Evolutionary conservation across 1,139 yeast species (phyloP).

Genomic region (Blastobotrys petasosporus): DNA sequence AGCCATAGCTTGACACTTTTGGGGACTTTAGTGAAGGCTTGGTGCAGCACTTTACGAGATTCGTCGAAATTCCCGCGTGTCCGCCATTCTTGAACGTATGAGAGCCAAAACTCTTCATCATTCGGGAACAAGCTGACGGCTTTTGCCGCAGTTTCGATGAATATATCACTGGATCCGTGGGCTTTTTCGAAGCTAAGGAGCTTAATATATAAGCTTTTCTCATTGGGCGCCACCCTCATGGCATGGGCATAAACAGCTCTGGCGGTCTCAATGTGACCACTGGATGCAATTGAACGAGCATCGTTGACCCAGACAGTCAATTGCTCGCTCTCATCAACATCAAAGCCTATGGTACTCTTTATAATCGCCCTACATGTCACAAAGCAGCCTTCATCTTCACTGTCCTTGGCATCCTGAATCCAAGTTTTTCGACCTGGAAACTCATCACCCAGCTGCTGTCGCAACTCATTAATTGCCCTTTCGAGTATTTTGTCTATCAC

Average conservation of each 20-base stretch:
- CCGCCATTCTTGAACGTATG: slow-evolving; percentile 71
- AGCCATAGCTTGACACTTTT: slow-evolving; percentile 56
- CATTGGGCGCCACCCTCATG: slow-evolving; percentile 44
- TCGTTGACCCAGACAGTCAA: slow-evolving; percentile 34
- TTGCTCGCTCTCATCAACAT: slow-evolving; percentile 29
- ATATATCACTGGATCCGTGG: slow-evolving; percentile 28
- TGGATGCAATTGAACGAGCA: slow-evolving; percentile 30
- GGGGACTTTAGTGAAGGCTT: slow-evolving; percentile 43
- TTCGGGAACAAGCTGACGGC: slow-evolving; percentile 46
- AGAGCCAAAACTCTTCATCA: slow-evolving; percentile 49
- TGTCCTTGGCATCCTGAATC: slow-evolving; percentile 42
- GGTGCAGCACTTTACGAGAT: slow-evolving; percentile 50
- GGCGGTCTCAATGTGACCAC: slow-evolving; percentile 38
- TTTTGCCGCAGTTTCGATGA: slow-evolving; percentile 48
- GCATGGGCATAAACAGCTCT: slow-evolving; percentile 45
- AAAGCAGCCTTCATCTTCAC: slow-evolving; percentile 33
- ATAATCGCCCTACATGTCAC: slow-evolving; percentile 35
- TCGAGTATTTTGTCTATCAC: slow-evolving; percentile 37
- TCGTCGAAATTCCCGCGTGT: slow-evolving; percentile 39
- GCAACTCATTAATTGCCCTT: slow-evolving; percentile 48
- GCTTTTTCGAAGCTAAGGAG: slow-evolving; percentile 45
- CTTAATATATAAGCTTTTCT: slow-evolving; percentile 50
- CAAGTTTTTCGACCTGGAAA: slow-evolving; percentile 40
- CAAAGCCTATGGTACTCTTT: slow-evolving; percentile 30
- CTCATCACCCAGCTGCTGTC: slow-evolving; percentile 24